Evolutionary conservation across 768 basidiomycete species (phyloP), one percentile per base, ranked within the genome.

Genomic region (Collybiopsis confluens): DNA sequence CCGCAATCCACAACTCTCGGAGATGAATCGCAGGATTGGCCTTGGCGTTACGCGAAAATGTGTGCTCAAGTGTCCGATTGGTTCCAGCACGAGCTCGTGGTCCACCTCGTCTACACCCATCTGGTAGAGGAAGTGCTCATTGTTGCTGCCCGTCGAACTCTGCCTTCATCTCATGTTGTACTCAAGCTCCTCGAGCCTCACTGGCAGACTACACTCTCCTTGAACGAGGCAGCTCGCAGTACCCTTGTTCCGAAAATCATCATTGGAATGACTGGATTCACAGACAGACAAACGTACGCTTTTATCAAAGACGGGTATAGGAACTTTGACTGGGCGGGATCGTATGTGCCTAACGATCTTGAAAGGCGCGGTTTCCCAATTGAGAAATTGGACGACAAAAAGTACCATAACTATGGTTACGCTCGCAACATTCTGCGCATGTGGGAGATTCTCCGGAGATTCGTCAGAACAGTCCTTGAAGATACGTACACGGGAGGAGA

Each of bases 41-140:
- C 66, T 0, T 69, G 68, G 68, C 64, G 68, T 16, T 68, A 67
- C 36, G 68, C 68, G 13, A 69, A 69, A 54, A 66, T 58, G 57
- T 66, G 65, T 43, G 58, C 55, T n/a, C 63, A 63, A 40, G 59
- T 62, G 4, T 62, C 65, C 13, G 68, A 69, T 55, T 69, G 66
- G 65, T 26, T 58, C n/a, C 56, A 59, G 15, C 66, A 69, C 51
- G 68, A 69, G 45, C 44, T 69, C 42, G 54, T 56, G 2, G 55
- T 65, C 38, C 68, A 69, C 47, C 61, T 69, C 15, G 61, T 61
- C 37, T 51, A 66, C 36, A 67, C 68, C 3, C 68, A 69, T 54
- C 58, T 69, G 10, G 60, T 68, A 27, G 68, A 69, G 45, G 68
- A 69, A 52, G 64, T 60, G 21, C 54, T 62, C 37, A 66, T 69